Conservation (phyloP, 805 yeast species). For the Pichia rugopelliculosa region DNA sequence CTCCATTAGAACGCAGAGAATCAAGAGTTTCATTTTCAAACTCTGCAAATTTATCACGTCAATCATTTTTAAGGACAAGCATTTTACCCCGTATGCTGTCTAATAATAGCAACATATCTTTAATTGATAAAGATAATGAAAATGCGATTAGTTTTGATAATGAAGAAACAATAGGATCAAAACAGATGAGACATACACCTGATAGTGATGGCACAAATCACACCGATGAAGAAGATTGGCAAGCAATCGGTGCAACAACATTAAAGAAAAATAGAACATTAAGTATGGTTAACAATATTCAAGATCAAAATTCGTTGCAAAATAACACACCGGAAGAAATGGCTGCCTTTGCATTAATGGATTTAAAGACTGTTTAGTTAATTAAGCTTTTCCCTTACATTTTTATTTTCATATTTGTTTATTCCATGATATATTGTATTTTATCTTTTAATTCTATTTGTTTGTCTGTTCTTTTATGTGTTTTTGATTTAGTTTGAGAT, state of each 20-base stretch:
- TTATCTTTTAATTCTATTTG: neutral
- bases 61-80: slow-evolving; percentile 33
- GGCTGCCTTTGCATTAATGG: slow-evolving; percentile 32
- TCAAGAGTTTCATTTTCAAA: slow-evolving; percentile 31
- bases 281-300: slow-evolving; percentile 9
- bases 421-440: neutral
- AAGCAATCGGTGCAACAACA: slow-evolving; percentile 72
- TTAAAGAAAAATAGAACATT: slow-evolving; percentile 30
- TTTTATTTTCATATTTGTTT: neutral
- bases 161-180: slow-evolving; percentile 6
- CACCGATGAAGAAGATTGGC: slow-evolving; percentile 98
- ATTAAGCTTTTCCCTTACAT: neutral
- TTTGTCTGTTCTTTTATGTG: neutral
- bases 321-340: slow-evolving; percentile 26
- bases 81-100: slow-evolving; percentile 20
- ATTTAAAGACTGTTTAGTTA: slow-evolving; percentile 23
- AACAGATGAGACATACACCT: neutral
- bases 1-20: slow-evolving; percentile 25
- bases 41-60: slow-evolving; percentile 29
- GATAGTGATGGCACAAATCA: slow-evolving; percentile 36
- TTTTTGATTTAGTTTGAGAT: neutral
- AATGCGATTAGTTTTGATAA: slow-evolving; percentile 18
- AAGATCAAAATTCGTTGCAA: neutral
- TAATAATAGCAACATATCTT: slow-evolving; percentile 17
- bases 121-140: slow-evolving; percentile 19